Evolutionary conservation across 2,329 filamentous ascomycete species (phyloP), one percentile per base, ranked within the genome.

Genomic region (Cercospora sesami): DNA sequence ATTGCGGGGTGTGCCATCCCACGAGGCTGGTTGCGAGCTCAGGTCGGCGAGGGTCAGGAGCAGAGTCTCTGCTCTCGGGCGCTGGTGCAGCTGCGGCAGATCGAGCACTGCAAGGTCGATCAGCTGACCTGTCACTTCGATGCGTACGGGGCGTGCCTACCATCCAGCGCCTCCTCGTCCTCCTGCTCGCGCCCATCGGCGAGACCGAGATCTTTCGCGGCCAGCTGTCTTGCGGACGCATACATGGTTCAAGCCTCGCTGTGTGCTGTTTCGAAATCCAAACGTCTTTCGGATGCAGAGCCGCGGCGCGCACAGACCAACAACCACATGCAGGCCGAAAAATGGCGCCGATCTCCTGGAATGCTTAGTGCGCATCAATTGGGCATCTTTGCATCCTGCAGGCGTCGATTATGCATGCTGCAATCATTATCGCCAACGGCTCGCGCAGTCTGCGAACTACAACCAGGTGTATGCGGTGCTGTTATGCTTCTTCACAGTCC

Each of bases 1-100:
- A 23, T 60, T 67, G 4, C 69, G 67, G 9, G 76, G 73, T n/a
- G 73, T 78, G 45, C 83, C 79, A 64, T 86, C 86, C 91, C 91
- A 94, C 63, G 89, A 86, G 3, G 86, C 87, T 23, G 91, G 91
- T 64, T 87, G 85, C 39, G 90, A 81, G 67, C 87, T 85, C 39
- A 97, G 85, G 30, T 87, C 81, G 36, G 86, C 80, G n/a, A 97
- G 86, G 28, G 87, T 87, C 28, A 84, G 80, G 60, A 92, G 80
- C 57, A 97, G 84, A 4, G 85, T 83, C 33, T 83, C 80, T 67
- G 87, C 89, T 21, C 88, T 83, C 6, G 94, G 94, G 75, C 87
- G 90, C 74, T 90, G 87, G 85, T 93, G 92, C 70, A 94, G 85
- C 75, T 93, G 91, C n/a, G 93, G 92, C 28, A 97, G 86, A 76